A percentile compares a stretch with the other conserved stretches of the same genome.
These are phyloP conservation scores for Setomelanomma holmii DNA, from an alignment of 2,329 filamentous ascomycete genomes.

Conservation along the genomic window DNA sequence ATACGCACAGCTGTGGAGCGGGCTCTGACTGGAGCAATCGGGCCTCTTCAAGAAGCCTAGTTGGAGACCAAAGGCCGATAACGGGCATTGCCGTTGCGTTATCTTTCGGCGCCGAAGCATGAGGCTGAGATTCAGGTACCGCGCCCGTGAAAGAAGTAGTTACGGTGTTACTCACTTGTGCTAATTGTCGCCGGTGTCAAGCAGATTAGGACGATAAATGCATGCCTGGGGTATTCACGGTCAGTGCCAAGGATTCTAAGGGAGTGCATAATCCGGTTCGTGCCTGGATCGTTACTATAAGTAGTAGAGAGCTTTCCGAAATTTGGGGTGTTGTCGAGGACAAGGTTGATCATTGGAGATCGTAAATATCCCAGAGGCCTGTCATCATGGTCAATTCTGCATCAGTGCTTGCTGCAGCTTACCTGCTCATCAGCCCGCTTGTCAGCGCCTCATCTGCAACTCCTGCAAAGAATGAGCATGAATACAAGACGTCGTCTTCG, in stretches of 20 bases:
- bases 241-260: not conserved
- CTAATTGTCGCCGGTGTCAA: not conserved
- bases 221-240: not conserved
- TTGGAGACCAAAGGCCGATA: not conserved
- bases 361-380: not conserved
- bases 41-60: not conserved
- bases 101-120: no score
- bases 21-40: not conserved
- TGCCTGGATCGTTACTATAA: not conserved
- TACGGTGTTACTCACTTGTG: no score
- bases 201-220: not conserved
- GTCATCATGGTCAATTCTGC: not conserved
- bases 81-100: not conserved
- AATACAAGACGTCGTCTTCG: not conserved
- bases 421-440: not conserved
- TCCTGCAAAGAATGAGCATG: not conserved
- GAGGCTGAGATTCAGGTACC: no score
- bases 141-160: no score
- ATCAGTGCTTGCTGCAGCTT: not conserved
- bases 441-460: not conserved
- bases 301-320: not conserved
- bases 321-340: not conserved
- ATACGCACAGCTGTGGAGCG: not conserved
- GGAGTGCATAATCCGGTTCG: not conserved
- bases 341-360: not conserved